Evolutionary conservation across 805 yeast genomes (phyloP).

Genomic region (Candida sithepensis): DNA sequence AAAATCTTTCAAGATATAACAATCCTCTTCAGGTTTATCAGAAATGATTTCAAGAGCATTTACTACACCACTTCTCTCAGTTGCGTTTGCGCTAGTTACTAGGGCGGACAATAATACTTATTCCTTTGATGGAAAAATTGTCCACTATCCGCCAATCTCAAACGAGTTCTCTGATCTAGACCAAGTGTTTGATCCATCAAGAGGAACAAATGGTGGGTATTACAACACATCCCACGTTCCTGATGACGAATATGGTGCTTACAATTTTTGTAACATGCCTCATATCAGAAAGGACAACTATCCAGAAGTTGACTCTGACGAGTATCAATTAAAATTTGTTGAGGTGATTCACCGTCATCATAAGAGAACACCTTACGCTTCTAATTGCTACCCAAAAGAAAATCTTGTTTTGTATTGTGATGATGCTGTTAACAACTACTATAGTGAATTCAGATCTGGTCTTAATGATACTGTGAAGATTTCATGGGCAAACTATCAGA

Average conservation of each 20-base stretch:
- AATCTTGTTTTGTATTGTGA: conserved; percentile 27
- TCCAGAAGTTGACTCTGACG: conserved; percentile 15
- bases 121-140: conserved; percentile 9
- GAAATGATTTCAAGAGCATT: neutral
- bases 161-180: conserved; percentile 19
- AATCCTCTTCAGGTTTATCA: neutral
- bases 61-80: neutral
- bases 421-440: conserved; percentile 28
- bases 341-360: conserved; percentile 43
- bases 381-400: conserved; percentile 34
- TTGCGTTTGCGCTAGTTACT: neutral
- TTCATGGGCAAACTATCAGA: conserved; percentile 24
- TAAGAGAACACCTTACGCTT: conserved; percentile 38
- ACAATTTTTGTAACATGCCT: conserved; percentile 45
- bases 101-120: neutral
- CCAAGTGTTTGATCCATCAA: conserved; percentile 19
- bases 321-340: conserved; percentile 33
- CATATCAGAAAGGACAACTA: conserved; percentile 35
- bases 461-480: conserved; percentile 10
- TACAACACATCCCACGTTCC: conserved; percentile 23
- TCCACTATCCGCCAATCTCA: conserved; percentile 13
- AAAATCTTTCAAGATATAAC: neutral
- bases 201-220: conserved; percentile 26
- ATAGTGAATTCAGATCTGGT: conserved; percentile 16
- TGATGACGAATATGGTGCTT: conserved; percentile 31